Conservation (phyloP, 495 filamentous ascomycete genomes). For the Hypoxylon cercidicola region DNA sequence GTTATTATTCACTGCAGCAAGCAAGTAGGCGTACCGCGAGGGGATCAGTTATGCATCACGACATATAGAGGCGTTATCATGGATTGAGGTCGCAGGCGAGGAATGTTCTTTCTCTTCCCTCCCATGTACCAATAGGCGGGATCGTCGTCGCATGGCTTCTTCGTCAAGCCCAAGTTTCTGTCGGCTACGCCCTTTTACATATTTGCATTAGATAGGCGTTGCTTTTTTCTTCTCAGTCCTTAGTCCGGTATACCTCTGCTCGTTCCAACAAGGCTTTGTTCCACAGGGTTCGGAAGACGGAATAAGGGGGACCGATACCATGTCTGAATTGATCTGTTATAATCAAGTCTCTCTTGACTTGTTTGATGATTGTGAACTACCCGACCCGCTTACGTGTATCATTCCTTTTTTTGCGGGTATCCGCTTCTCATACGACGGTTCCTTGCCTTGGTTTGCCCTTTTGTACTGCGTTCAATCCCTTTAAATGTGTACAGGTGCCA, state of each 20-base stretch:
- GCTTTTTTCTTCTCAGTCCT: not conserved
- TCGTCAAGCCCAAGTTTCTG: not conserved
- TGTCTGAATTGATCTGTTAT: no score
- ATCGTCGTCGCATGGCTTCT: not conserved
- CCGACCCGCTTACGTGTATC: not conserved
- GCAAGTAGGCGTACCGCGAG: conserved; percentile 8
- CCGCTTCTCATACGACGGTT: conserved; percentile 9
- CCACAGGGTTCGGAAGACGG: conserved; percentile 1
- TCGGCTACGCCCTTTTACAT: not conserved
- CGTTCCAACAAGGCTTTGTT: no score
- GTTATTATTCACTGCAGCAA: conserved; percentile 12
- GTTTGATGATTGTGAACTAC: not conserved
- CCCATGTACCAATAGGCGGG: conserved; percentile 39
- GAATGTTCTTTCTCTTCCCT: not conserved
- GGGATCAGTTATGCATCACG: conserved; percentile 6
- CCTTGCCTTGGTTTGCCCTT: conserved; percentile 14
- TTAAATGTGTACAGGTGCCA: conserved; percentile 13
- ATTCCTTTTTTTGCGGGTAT: not conserved
- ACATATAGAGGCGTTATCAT: conserved; percentile 35
- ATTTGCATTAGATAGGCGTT: conserved; percentile 50
- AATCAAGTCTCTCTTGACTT: no score
- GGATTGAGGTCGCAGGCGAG: conserved; percentile 19
- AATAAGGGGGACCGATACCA: conserved; percentile 32
- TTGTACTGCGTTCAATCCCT: conserved; percentile 19
- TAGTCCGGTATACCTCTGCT: no score